These are phyloP conservation scores for Termitomyces heimii DNA, from an alignment of 768 basidiomycete species.

Conservation along the genomic window DNA sequence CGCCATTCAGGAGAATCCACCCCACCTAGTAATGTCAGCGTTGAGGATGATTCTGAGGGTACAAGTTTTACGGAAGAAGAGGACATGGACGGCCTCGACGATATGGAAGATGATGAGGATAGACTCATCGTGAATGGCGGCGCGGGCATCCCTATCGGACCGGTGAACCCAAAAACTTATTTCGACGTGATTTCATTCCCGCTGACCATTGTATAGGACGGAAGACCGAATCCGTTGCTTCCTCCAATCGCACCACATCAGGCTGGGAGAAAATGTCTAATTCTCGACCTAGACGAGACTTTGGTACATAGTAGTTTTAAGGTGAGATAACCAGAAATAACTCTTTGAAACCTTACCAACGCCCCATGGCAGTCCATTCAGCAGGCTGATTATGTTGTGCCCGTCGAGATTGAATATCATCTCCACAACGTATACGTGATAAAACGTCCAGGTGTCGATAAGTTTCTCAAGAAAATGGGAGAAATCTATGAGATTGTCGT, in stretches of 20 bases:
- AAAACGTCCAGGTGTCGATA: slow-evolving; percentile 97
- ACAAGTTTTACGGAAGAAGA: slow-evolving; percentile 68
- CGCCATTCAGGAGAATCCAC: slow-evolving; percentile 36
- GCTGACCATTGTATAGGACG: slow-evolving; percentile 52
- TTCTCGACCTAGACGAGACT: slow-evolving; percentile 96
- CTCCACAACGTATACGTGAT: slow-evolving; percentile 99
- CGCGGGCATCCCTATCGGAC: slow-evolving; percentile 90
- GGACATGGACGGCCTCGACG: slow-evolving; percentile 53
- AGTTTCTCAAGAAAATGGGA: slow-evolving; percentile 96
- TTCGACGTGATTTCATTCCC: not conserved
- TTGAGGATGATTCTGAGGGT: slow-evolving; percentile 59
- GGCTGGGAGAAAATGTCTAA: slow-evolving; percentile 88
- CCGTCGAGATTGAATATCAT: slow-evolving; percentile 97
- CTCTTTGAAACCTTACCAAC: slow-evolving; percentile 7
- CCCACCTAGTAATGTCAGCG: slow-evolving; percentile 28
- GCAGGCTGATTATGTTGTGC: slow-evolving; percentile 96
- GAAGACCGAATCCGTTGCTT: slow-evolving; percentile 79
- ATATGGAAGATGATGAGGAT: slow-evolving; percentile 86
- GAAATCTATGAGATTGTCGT: slow-evolving; percentile 98
- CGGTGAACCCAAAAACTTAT: slow-evolving; percentile 47
- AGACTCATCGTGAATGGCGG: slow-evolving; percentile 86
- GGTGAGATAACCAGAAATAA: slow-evolving; percentile 37
- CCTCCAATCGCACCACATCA: slow-evolving; percentile 80
- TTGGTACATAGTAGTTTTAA: slow-evolving; percentile 98
- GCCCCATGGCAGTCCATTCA: slow-evolving; percentile 64